Conservation (phyloP, 2,329 filamentous ascomycete species). For the Aspergillus brasiliensis region DNA sequence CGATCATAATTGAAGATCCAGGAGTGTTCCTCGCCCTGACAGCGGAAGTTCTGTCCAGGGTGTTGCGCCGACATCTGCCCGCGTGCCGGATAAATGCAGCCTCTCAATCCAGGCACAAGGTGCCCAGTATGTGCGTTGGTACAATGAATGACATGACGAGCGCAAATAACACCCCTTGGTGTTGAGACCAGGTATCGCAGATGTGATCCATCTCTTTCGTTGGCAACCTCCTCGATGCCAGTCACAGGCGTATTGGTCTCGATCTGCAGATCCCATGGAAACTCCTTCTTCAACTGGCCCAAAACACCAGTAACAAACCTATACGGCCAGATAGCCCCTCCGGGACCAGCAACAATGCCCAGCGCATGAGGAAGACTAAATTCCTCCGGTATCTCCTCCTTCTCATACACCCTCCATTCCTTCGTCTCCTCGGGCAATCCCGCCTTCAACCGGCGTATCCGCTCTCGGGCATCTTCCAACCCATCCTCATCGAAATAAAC, state of each 20-base stretch:
- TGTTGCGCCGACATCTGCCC: constrained; percentile 48
- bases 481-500: constrained; percentile 29
- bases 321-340: constrained; percentile 37
- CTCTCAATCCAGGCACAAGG: constrained; percentile 51
- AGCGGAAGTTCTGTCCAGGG: constrained; percentile 31
- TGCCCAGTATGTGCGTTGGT: constrained; percentile 59
- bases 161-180: constrained; percentile 46
- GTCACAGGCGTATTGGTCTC: constrained; percentile 26
- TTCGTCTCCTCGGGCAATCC: constrained; percentile 29
- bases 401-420: constrained; percentile 30
- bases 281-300: constrained; percentile 14
- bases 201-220: neutral
- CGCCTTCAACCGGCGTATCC: constrained; percentile 27
- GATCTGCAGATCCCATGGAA: constrained; percentile 40
- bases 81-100: constrained; percentile 41
- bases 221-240: neutral
- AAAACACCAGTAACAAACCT: constrained; percentile 32
- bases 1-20: constrained; percentile 55
- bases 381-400: constrained; percentile 24
- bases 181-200: constrained; percentile 49
- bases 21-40: constrained; percentile 43
- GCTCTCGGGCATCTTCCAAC: constrained; percentile 23
- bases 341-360: constrained; percentile 30
- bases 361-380: constrained; percentile 15
- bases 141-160: constrained; percentile 58